Conservation (phyloP, 352 stramenopile genomes). For the Phytophthora fragariaefolia region DNA sequence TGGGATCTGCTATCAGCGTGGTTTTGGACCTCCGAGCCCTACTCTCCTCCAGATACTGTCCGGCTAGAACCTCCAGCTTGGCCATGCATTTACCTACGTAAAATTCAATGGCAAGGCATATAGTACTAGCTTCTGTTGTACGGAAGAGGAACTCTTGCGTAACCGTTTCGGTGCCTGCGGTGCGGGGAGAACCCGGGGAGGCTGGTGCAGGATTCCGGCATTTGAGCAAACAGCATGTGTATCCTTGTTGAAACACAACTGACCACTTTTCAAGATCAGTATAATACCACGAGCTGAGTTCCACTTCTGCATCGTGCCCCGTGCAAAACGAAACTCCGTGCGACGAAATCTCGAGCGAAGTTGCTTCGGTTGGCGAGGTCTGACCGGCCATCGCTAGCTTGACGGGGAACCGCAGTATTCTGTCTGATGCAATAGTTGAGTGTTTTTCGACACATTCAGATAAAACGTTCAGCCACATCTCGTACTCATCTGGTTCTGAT, state of each 20-base stretch:
- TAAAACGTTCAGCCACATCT: slow-evolving; percentile 64
- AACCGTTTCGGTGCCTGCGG: slow-evolving; percentile 2
- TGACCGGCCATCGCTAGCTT: slow-evolving; percentile 48
- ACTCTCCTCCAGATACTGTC: slow-evolving; percentile 35
- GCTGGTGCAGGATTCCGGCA: slow-evolving; percentile 37
- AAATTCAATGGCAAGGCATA: slow-evolving; percentile 81
- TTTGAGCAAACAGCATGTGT: slow-evolving; percentile 66
- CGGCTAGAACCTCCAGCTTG: slow-evolving; percentile 66
- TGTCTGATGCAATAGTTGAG: slow-evolving; percentile 59
- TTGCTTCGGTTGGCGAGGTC: slow-evolving; percentile 48
- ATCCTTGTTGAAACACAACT: slow-evolving; percentile 58
- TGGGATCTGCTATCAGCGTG: background rate
- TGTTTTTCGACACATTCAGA: slow-evolving; percentile 63
- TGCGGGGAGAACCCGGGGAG: slow-evolving; percentile 14
- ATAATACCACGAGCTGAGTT: slow-evolving; percentile 79
- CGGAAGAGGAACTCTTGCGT: slow-evolving; percentile 69
- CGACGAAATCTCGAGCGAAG: slow-evolving; percentile 59
- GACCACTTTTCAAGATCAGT: slow-evolving; percentile 85
- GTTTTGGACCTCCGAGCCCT: slow-evolving; percentile 12
- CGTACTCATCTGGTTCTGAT: slow-evolving; percentile 52
- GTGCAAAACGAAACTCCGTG: slow-evolving; percentile 64
- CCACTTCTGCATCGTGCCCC: slow-evolving; percentile 47
- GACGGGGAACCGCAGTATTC: slow-evolving; percentile 54
- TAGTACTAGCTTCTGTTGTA: slow-evolving; percentile 49
- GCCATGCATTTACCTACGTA: slow-evolving; percentile 83